Base-by-base conservation (phyloP, 1,139 yeast species). In the Blastobotrys niveus region DNA sequence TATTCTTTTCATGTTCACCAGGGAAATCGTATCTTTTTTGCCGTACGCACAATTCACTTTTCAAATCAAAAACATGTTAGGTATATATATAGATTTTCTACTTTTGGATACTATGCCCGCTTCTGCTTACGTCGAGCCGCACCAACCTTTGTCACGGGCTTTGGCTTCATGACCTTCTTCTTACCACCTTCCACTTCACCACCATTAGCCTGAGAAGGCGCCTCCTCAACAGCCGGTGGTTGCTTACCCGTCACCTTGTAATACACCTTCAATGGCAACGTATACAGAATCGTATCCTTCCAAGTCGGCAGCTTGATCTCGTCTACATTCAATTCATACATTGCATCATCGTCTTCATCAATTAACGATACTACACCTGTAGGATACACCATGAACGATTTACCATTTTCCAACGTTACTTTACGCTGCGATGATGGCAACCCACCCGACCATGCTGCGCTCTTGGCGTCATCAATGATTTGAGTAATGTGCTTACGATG, bases 341-440 rank as follows among this genome's bases (percentile, higher is more conserved):
- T 67, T 1, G 49, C 54, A 9, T 70, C 74, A 33, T 72, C 74
- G 49, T 82, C 87, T 14, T 78, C 63, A 49, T 82, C 87, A 15
- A 79, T 62, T 34, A 82, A 64, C 61, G 69, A 79, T 10, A 88
- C 88, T 2, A 68, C 64, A n/a, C 94, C 95, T 46, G 77, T 79
- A 19, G 81, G 73, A 49, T 79, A 75, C 2, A 88, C 82, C 36
- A 77, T 54, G 53, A 88, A 81, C 32, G 72, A 69, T 58, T 77
- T 79, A 2, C 84, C 87, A 42, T 68, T 66, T 32, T 62, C 65
- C 26, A 61, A 52, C 18, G 66, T 67, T 26, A 71, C 67, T 40
- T 56, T 55, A 22, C 58, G 56, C 57, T 61, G 64, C 59, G 60
- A 38, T 12, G 58, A 50, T 3, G 64, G 56, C 6, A 60, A 46